Conservation (phyloP, 345 rosid genomes). For the Schrenkiella parvula region DNA sequence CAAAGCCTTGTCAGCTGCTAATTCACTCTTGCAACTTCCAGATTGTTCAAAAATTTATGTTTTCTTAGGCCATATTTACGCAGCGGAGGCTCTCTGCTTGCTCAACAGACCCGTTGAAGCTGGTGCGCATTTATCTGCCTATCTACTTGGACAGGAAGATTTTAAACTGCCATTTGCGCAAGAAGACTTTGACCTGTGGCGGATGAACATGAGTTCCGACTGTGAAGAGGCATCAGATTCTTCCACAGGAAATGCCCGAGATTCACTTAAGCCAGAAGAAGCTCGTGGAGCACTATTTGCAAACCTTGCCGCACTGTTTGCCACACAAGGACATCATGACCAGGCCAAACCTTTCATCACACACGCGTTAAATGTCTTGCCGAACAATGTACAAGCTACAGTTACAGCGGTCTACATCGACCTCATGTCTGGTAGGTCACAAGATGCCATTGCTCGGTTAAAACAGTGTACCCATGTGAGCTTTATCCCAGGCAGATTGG, state of each 20-base stretch:
- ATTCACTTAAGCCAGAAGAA: constrained; percentile 72
- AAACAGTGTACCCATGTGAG: constrained; percentile 66
- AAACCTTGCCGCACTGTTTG: constrained; percentile 63
- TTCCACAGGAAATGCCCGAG: constrained; percentile 22
- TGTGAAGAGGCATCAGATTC: constrained; percentile 59
- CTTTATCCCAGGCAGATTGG: constrained; percentile 48
- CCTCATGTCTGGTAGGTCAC: constrained; percentile 66
- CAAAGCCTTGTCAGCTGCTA: constrained; percentile 66
- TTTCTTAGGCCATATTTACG: constrained; percentile 78
- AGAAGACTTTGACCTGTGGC: constrained; percentile 72
- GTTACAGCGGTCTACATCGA: constrained; percentile 78
- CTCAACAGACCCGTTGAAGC: constrained; percentile 80
- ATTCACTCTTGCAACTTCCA: constrained; percentile 62
- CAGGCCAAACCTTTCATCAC: constrained; percentile 55
- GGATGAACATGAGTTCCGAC: constrained; percentile 45
- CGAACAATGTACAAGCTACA: constrained; percentile 61
- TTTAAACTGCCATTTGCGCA: constrained; percentile 62
- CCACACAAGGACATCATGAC: constrained; percentile 71
- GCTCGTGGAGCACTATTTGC: constrained; percentile 81
- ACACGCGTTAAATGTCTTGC: constrained; percentile 56
- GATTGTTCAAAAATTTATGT: constrained; percentile 65
- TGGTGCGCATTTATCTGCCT: constrained; percentile 62
- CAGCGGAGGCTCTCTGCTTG: constrained; percentile 93
- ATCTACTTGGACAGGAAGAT: constrained; percentile 54
- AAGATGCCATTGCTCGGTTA: constrained; percentile 76